A percentile compares a stretch with the other conserved stretches of the same genome.
Evolutionary conservation across 495 filamentous ascomycete species (phyloP).

Genomic region (Aspergillus cristatus): DNA sequence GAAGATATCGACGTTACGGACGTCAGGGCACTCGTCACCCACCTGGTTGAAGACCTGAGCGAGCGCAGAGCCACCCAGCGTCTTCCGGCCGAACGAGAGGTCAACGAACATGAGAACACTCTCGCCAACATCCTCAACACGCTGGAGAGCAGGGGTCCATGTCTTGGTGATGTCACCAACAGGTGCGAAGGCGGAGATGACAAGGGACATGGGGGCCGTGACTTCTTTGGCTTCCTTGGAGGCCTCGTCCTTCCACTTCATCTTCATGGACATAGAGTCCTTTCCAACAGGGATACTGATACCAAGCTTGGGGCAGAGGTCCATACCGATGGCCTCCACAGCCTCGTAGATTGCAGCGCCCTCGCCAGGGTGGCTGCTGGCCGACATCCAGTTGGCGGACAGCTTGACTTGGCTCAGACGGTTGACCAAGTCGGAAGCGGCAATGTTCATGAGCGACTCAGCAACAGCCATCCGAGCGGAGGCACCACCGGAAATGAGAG

Average conservation of each 20-base stretch:
- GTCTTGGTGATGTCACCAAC: conserved; percentile 73
- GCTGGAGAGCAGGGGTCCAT: conserved; percentile 85
- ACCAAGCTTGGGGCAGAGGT: conserved; percentile 73
- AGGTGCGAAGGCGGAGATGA: conserved; percentile 82
- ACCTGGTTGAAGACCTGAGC: conserved; percentile 87
- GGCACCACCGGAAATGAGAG: conserved; percentile 84
- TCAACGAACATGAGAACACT: conserved; percentile 87
- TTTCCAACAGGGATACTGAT: conserved; percentile 94
- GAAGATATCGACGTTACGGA: conserved; percentile 70
- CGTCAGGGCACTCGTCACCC: conserved; percentile 74
- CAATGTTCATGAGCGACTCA: conserved; percentile 86
- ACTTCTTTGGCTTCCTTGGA: conserved; percentile 67
- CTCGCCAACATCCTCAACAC: conserved; percentile 80
- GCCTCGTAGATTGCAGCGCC: conserved; percentile 91
- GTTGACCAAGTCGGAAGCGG: conserved; percentile 73
- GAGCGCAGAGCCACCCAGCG: conserved; percentile 84
- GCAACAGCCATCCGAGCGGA: conserved; percentile 95
- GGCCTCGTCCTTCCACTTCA: conserved; percentile 77
- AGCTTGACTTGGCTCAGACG: conserved; percentile 70
- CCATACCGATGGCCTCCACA: conserved; percentile 84
- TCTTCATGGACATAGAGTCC: conserved; percentile 98
- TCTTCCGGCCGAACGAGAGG: conserved; percentile 64
- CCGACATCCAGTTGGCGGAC: conserved; percentile 98
- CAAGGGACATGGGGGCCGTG: conserved; percentile 80
- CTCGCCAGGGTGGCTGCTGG: conserved; percentile 86